Evolutionary conservation across 139 green algal species (phyloP), one percentile per base, ranked within the genome.

Genomic region (Asterochloris sp.): DNA sequence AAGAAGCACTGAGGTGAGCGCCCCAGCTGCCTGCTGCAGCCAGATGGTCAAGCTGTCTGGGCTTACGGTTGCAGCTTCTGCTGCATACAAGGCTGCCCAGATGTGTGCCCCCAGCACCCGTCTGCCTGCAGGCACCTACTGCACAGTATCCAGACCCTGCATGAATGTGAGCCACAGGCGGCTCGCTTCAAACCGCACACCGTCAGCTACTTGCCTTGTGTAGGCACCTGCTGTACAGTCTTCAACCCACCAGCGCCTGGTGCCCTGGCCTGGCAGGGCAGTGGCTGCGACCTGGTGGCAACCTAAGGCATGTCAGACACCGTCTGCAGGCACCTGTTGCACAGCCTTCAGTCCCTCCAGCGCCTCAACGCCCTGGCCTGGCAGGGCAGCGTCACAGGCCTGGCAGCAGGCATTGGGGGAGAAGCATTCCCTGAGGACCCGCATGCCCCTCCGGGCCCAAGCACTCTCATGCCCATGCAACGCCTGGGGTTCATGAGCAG

Each of bases 321-420:
- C 28, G 21, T 17, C 13, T 78, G 73, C 73, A 80, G 76, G 60
- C 76, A 80, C 60, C n/a, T 80, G 76, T 69, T 69, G 60, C 60
- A 61, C 38, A 62, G 60, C 21, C 17, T 80, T 61, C 54, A 69
- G 60, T 61, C 76, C 12, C 23, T 80, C 0, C 60, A 80, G 11
- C 54, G 68, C 60, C 76, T 80, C 2, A 80, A 80, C 69, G 60
- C 9, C 23, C 12, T 80, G 23, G 76, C 76, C 76, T 80, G 76
- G 76, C 76, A 80, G 60, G 60, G 68, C 6, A 29, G 26, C 66
- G 21, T 21, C 66, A 71, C 38, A 54, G 38, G 66, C 66, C 66
- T 71, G 19, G 19, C 66, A 2, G 21, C 21, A 21, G 21, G 66
- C 23, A 12, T 38, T 24, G 47, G 16, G 17, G 60, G 8, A 60